Conservation (phyloP, 139 green algal species). For the Deuterostichococcus epilithicus region DNA sequence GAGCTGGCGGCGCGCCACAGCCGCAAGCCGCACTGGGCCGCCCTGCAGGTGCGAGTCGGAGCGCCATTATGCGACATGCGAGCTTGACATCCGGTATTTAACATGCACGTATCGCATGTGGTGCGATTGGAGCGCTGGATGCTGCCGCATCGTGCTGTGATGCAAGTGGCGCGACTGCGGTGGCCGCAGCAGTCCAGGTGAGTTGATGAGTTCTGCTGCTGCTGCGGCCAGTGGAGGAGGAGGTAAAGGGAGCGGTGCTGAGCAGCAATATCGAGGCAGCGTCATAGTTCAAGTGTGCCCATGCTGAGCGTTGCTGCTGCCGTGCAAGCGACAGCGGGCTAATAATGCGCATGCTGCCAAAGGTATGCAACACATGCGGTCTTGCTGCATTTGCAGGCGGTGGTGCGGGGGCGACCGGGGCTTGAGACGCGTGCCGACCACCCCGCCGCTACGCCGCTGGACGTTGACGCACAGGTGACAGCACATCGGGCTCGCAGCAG, state of each 20-base stretch:
- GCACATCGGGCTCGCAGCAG: no score
- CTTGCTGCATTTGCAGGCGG: conserved; percentile 7
- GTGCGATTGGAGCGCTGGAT: background rate
- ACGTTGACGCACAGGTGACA: no score
- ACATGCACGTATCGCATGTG: no score
- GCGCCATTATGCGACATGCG: background rate
- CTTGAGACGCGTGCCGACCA: background rate
- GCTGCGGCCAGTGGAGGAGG: no score
- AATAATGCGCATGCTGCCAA: background rate
- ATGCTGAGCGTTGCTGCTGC: no score
- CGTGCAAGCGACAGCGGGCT: background rate
- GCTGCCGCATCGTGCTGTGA: background rate
- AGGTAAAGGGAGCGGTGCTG: no score
- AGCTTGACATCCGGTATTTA: background rate
- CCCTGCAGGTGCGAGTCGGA: background rate
- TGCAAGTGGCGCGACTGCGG: no score
- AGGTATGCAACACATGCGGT: no score
- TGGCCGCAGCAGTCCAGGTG: no score
- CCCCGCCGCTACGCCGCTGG: no score
- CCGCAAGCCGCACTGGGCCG: conserved; percentile 4
- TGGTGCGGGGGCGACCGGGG: conserved; percentile 13
- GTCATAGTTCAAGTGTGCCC: background rate
- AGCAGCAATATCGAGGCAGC: no score
- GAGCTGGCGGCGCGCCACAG: conserved; percentile 35
- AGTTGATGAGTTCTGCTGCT: no score